Evolutionary conservation across 1,139 yeast genomes (phyloP).

Genomic region (Debaryomyces fabryi): DNA sequence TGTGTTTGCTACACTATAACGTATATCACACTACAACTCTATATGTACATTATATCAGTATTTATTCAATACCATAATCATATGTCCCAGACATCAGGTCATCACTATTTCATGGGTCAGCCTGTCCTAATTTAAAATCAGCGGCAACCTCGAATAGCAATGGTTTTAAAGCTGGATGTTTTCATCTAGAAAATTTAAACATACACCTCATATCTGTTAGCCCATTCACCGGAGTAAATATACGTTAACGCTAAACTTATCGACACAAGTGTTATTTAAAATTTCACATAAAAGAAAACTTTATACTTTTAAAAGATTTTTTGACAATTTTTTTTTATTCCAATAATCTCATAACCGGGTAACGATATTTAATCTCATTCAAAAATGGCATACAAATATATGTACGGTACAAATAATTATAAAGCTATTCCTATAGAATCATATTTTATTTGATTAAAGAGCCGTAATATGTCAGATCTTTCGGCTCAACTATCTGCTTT

Average conservation of each 20-base stretch:
- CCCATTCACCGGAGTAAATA: constrained; percentile 14
- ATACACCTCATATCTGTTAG: constrained; percentile 20
- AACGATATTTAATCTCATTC: background rate
- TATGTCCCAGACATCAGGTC: constrained; percentile 84
- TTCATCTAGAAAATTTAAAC: constrained; percentile 30
- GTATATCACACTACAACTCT: background rate
- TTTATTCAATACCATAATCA: constrained; percentile 2
- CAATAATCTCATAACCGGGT: constrained; percentile 7
- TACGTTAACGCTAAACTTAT: constrained; percentile 25
- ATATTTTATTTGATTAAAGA: background rate
- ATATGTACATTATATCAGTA: constrained; percentile 3
- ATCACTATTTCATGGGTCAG: constrained; percentile 79
- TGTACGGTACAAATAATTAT: background rate
- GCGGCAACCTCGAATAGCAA: constrained; percentile 91
- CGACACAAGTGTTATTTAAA: constrained; percentile 13
- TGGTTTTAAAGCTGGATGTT: constrained; percentile 64
- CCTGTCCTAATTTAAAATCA: constrained; percentile 37
- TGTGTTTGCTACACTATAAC: background rate
- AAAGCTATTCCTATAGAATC: background rate
- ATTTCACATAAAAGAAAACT: constrained; percentile 10
- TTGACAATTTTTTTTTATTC: background rate
- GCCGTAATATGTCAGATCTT: constrained; percentile 40
- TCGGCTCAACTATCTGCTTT: constrained; percentile 53
- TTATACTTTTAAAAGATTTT: background rate
- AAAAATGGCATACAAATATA: background rate